A percentile compares a stretch with the other conserved stretches of the same genome.
Evolutionary conservation across 352 stramenopile genomes (phyloP).

Genomic region (Thraustochytrium sp.): DNA sequence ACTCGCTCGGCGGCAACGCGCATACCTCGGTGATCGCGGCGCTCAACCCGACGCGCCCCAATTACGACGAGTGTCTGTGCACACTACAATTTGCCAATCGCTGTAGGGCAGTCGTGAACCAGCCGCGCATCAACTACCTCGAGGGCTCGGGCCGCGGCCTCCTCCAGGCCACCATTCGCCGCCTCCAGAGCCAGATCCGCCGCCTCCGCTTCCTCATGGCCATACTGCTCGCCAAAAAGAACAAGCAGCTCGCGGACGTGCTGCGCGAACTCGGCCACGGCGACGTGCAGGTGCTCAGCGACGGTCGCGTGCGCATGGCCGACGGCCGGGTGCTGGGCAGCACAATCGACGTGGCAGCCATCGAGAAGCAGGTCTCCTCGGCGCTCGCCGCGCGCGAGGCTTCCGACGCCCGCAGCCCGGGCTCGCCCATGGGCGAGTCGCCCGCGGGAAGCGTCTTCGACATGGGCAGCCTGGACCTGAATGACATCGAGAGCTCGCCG

Average conservation of each 20-base stretch:
- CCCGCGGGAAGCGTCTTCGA: neutral
- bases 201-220: slow-evolving; percentile 34
- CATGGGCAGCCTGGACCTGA: neutral
- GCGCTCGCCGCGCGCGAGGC: slow-evolving; percentile 44
- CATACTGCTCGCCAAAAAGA: slow-evolving; percentile 44
- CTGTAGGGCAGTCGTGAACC: slow-evolving; percentile 45
- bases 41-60: slow-evolving; percentile 27
- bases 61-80: slow-evolving; percentile 46
- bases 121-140: slow-evolving; percentile 47
- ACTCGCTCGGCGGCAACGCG: slow-evolving; percentile 47
- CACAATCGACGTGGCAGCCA: slow-evolving; percentile 54
- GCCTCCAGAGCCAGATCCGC: slow-evolving; percentile 25
- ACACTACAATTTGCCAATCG: slow-evolving; percentile 50
- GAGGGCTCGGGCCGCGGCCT: slow-evolving; percentile 5
- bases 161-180: slow-evolving; percentile 25
- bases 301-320: slow-evolving; percentile 36
- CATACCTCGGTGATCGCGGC: slow-evolving; percentile 46
- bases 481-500: neutral
- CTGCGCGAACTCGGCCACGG: slow-evolving; percentile 35
- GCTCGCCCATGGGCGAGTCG: neutral
- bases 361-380: slow-evolving; percentile 57
- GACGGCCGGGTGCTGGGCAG: slow-evolving; percentile 41
- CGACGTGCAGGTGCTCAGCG: slow-evolving; percentile 2
- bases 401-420: neutral
- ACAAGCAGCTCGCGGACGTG: slow-evolving; percentile 43